Conservation (phyloP, 1,284 basidiomycete genomes). For the Ganoderma lucidum region DNA sequence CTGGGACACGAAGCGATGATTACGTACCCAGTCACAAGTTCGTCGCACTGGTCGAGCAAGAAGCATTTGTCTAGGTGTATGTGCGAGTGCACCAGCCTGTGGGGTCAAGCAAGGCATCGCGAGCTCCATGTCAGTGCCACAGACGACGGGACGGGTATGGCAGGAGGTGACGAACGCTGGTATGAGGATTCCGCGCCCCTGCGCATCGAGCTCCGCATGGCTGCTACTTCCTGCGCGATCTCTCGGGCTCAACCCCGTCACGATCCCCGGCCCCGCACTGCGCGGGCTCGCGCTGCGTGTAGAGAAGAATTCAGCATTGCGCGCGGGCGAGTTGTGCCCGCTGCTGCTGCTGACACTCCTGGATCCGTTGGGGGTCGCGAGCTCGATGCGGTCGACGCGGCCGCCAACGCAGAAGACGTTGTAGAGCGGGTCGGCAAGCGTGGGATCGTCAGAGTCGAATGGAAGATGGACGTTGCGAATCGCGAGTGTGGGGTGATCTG, state of each 20-base stretch:
- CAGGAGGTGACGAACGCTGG: slow-evolving; percentile 54
- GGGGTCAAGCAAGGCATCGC: slow-evolving; percentile 3
- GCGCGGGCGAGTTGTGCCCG: slow-evolving; percentile 28
- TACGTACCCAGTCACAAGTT: slow-evolving; percentile 58
- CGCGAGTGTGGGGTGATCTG: slow-evolving; percentile 30
- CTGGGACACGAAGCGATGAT: background rate
- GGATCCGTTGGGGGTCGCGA: slow-evolving; percentile 26
- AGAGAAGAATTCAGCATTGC: slow-evolving; percentile 25
- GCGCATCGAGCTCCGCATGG: slow-evolving; percentile 47
- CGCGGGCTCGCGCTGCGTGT: background rate
- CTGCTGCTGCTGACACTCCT: slow-evolving; percentile 24
- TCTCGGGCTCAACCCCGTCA: background rate
- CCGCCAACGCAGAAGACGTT: slow-evolving; percentile 39
- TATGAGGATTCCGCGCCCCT: slow-evolving; percentile 53
- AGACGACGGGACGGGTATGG: slow-evolving; percentile 13
- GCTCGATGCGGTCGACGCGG: slow-evolving; percentile 31
- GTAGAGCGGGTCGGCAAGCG: slow-evolving; percentile 32
- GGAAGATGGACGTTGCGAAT: slow-evolving; percentile 40
- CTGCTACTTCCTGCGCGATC: slow-evolving; percentile 14
- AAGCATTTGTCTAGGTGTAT: slow-evolving; percentile 77
- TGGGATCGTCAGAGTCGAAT: slow-evolving; percentile 30
- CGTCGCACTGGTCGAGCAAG: slow-evolving; percentile 60
- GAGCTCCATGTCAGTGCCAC: slow-evolving; percentile 17
- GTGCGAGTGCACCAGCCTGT: slow-evolving; percentile 67
- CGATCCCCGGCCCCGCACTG: background rate